phyloP scores from a whole-genome alignment of 2,329 filamentous ascomycete species.

The Paracamarosporium sp. region DNA sequence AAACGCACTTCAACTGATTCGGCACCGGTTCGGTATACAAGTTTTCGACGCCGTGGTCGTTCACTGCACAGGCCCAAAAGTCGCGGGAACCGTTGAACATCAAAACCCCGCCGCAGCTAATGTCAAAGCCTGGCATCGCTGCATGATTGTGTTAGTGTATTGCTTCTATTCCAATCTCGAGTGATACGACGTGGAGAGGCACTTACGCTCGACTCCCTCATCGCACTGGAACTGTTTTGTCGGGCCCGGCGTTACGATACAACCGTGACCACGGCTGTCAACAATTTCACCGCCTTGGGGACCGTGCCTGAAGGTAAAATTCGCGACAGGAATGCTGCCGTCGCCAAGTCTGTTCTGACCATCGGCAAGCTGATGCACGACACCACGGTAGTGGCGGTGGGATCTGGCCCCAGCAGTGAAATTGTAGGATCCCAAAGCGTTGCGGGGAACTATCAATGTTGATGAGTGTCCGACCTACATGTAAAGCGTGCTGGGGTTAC shows the following conservation, averaged over 20 bases:
- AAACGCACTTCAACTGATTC: constrained; percentile 55
- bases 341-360: constrained; percentile 67
- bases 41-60: constrained; percentile 60
- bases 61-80: constrained; percentile 68
- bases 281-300: constrained; percentile 49
- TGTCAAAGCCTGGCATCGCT: constrained; percentile 61
- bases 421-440: not conserved
- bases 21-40: constrained; percentile 55
- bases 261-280: constrained; percentile 63
- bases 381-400: not conserved
- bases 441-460: not conserved
- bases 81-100: constrained; percentile 56
- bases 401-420: constrained; percentile 16
- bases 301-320: constrained; percentile 60
- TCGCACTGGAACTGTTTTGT: constrained; percentile 69
- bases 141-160: constrained; percentile 2
- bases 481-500: not conserved
- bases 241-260: constrained; percentile 63
- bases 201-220: constrained; percentile 50
- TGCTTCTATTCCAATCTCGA: not conserved
- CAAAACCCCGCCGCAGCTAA: constrained; percentile 60
- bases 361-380: constrained; percentile 58
- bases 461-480: not conserved
- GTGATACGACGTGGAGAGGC: not conserved
- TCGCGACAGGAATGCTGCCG: constrained; percentile 52